phyloP scores from a whole-genome alignment of 2,329 filamentous ascomycete genomes.

The Periconia sp. region DNA sequence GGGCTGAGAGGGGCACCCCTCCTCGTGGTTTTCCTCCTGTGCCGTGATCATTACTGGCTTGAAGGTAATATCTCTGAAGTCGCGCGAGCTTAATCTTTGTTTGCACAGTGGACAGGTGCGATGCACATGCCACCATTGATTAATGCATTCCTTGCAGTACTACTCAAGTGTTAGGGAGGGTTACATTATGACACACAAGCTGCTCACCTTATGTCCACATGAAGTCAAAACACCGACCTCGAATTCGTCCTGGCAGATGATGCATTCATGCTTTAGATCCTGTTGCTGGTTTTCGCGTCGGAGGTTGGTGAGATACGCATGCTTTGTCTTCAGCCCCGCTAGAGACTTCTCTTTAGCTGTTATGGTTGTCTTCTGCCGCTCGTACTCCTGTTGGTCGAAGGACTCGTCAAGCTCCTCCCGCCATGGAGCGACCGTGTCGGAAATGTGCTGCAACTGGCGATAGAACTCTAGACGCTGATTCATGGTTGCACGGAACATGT shows the following conservation, averaged over 20 bases:
- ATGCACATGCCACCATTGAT: constrained; percentile 75
- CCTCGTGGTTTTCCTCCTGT: constrained; percentile 59
- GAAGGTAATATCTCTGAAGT: constrained; percentile 84
- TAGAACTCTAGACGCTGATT: constrained; percentile 91
- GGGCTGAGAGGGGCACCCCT: constrained; percentile 21
- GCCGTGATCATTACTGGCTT: constrained; percentile 77
- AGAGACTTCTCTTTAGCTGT: constrained; percentile 63
- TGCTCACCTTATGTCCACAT: constrained; percentile 71
- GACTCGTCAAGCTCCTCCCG: constrained; percentile 67
- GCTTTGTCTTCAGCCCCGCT: constrained; percentile 70
- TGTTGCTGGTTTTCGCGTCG: constrained; percentile 68
- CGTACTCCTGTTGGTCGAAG: constrained; percentile 59
- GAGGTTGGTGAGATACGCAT: constrained; percentile 73
- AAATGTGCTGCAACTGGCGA: constrained; percentile 86
- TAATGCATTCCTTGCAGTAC: constrained; percentile 89
- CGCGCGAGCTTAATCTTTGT: constrained; percentile 64
- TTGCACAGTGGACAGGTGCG: constrained; percentile 88
- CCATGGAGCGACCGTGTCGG: constrained; percentile 80
- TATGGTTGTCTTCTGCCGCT: constrained; percentile 54
- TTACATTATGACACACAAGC: background rate
- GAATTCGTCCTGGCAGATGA: constrained; percentile 83
- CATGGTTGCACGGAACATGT: constrained; percentile 78
- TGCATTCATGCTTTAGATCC: constrained; percentile 67
- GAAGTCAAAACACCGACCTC: constrained; percentile 81
- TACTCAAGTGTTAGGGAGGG: constrained; percentile 48